Evolutionary conservation across 306 rosid species (phyloP).

Genomic region (Trifolium fragiferum): DNA sequence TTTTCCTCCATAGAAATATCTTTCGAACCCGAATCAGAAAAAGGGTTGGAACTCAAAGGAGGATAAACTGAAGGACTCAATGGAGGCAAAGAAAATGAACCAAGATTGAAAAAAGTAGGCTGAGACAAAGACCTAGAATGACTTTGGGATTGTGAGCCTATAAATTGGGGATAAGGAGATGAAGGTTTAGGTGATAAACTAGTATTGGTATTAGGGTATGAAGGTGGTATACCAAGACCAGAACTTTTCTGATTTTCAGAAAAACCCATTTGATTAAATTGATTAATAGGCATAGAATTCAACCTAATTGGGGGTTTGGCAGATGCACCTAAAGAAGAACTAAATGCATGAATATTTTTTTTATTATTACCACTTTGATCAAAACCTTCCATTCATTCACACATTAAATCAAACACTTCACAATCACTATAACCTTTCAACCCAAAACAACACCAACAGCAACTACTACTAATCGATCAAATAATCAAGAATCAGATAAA

Average conservation of each 20-base stretch:
- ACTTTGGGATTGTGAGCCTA: slow-evolving; percentile 49
- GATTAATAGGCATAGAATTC: slow-evolving; percentile 36
- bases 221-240: slow-evolving; percentile 66
- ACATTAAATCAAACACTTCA: slow-evolving; percentile 47
- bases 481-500: not conserved
- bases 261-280: slow-evolving; percentile 53
- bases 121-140: slow-evolving; percentile 79
- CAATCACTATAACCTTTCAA: slow-evolving; percentile 21
- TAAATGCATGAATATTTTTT: slow-evolving; percentile 42
- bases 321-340: slow-evolving; percentile 11
- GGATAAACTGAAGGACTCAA: slow-evolving; percentile 65
- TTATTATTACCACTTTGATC: slow-evolving; percentile 50
- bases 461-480: slow-evolving; percentile 2
- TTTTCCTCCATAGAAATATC: slow-evolving; percentile 68
- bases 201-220: slow-evolving; percentile 34
- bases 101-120: slow-evolving; percentile 62
- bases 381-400: slow-evolving; percentile 58
- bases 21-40: slow-evolving; percentile 49
- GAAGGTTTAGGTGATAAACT: slow-evolving; percentile 45
- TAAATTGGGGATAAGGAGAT: slow-evolving; percentile 49
- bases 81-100: slow-evolving; percentile 71
- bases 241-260: slow-evolving; percentile 58
- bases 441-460: not conserved
- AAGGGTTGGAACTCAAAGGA: slow-evolving; percentile 41
- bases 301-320: slow-evolving; percentile 48